Base-by-base conservation (phyloP, 2,329 filamentous ascomycete genomes). In the Lachnellula willkommii region DNA sequence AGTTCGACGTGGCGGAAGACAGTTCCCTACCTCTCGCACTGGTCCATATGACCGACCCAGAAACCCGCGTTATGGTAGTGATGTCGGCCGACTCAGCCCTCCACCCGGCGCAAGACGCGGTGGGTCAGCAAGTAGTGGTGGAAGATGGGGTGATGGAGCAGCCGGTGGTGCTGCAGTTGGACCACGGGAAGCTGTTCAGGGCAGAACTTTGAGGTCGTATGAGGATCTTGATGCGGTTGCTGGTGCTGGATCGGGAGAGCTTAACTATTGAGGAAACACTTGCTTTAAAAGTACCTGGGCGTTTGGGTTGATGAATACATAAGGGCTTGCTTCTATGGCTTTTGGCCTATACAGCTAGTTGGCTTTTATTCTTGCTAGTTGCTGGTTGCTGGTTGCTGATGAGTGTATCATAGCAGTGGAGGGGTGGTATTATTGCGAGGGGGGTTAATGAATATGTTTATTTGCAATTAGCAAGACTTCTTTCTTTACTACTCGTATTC, bases 121-220 rank as follows among this genome's bases (percentile, higher is more conserved):
- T 62, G 74, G 65, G 4, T 73, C 72, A 24, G 71, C 72, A 53
- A 69, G 74, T 55, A 80, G 81, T 47, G 72, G 74, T 60, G 83
- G 83, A 36, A 78, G 84, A 62, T 89, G 87, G 81, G 87, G 87
- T 43, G 88, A 90, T 61, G 87, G 87, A 26, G 78, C 78, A 2
- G 88, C 89, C 49, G 87, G 88, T 40, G 87, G 82, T 24, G 84
- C 87, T 36, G 85, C 88, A 2, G 87, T 92, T 58, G 92, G 91
- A 0, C 93, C 94, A 20, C 83, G 89, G 20, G 92, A 97, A 73
- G 93, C 94, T 11, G 91, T 95, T 1, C 90, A 95, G 64, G 94
- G 94, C 5, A 84, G 94, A 55, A 96, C 89, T 59, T 75, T 99
- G 62, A 96, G 95, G 80, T 96, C 90, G 71, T 99, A 99, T 70